Percentiles rank a stretch among this genome's conserved stretches.
Conservation (phyloP, 371 early-diverging fungal genomes). For the Mucor piriformis region DNA sequence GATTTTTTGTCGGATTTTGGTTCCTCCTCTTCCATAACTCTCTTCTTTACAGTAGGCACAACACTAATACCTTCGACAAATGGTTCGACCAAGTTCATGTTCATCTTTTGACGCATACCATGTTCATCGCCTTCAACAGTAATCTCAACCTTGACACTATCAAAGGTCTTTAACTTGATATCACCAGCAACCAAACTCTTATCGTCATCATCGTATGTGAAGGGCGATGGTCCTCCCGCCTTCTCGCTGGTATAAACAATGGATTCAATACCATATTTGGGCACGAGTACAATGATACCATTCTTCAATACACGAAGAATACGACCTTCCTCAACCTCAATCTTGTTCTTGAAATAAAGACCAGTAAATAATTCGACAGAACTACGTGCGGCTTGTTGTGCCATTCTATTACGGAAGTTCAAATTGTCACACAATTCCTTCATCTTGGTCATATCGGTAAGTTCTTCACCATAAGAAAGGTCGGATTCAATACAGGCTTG, state of each 20-base stretch:
- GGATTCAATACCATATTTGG: conserved; percentile 94
- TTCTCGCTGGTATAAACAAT: conserved; percentile 71
- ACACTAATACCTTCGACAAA: conserved; percentile 14
- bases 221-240: conserved; percentile 28
- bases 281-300: conserved; percentile 91
- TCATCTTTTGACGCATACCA: conserved; percentile 72
- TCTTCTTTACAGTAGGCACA: conserved; percentile 11
- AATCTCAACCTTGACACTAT: conserved; percentile 75
- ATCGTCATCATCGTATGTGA: conserved; percentile 38
- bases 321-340: conserved; percentile 82
- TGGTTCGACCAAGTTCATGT: conserved; percentile 72
- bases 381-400: conserved; percentile 92
- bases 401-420: conserved; percentile 95
- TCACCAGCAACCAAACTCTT: conserved; percentile 48
- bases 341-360: conserved; percentile 90
- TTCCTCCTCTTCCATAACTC: conserved; percentile 4
- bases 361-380: conserved; percentile 95
- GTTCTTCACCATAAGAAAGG: conserved; percentile 63
- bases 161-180: conserved; percentile 70
- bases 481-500: conserved; percentile 77
- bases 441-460: conserved; percentile 81
- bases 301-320: conserved; percentile 92
- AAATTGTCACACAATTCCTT: conserved; percentile 82
- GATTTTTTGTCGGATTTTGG: neutral
- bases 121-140: conserved; percentile 76